Percentiles rank a stretch among this genome's conserved stretches.
Conservation (phyloP, 2,329 filamentous ascomycete species). For the Penicillium olsonii region DNA sequence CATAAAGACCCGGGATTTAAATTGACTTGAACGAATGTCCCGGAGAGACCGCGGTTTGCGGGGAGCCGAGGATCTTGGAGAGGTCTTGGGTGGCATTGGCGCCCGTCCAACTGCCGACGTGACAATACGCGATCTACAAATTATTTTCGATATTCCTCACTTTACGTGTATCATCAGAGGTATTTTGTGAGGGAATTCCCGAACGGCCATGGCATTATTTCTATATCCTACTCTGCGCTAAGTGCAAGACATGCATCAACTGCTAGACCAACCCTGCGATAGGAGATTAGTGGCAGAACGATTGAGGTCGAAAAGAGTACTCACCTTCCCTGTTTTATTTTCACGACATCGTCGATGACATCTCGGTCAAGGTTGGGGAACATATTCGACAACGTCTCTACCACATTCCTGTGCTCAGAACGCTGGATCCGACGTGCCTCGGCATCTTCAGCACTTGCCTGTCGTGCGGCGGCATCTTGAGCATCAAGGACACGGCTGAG, state of each 20-base stretch:
- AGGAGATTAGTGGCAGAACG: slow-evolving; percentile 13
- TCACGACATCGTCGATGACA: slow-evolving; percentile 93
- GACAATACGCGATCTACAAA: too few relatives aligned
- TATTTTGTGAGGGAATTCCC: background rate
- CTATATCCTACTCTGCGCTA: slow-evolving; percentile 44
- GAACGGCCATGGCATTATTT: slow-evolving; percentile 9
- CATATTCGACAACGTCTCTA: slow-evolving; percentile 94
- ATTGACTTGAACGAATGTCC: slow-evolving; percentile 18
- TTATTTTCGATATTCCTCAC: too few relatives aligned
- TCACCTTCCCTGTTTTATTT: slow-evolving; percentile 90
- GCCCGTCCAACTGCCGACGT: slow-evolving; percentile 7
- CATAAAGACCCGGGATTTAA: slow-evolving; percentile 8
- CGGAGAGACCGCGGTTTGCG: slow-evolving; percentile 12
- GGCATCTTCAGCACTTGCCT: slow-evolving; percentile 86
- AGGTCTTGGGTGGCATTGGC: too few relatives aligned
- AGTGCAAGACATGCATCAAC: slow-evolving; percentile 82
- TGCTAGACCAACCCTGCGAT: slow-evolving; percentile 72
- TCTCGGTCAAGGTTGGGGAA: slow-evolving; percentile 94
- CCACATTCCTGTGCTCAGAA: slow-evolving; percentile 84
- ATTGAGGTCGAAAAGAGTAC: slow-evolving; percentile 38
- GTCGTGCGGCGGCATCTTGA: slow-evolving; percentile 84
- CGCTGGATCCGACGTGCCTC: slow-evolving; percentile 81
- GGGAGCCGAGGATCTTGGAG: background rate
- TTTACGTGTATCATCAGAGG: too few relatives aligned
- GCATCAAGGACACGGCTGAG: slow-evolving; percentile 59